Evolutionary conservation across 495 filamentous ascomycete genomes (phyloP).

Genomic region (Immersiella caudata): DNA sequence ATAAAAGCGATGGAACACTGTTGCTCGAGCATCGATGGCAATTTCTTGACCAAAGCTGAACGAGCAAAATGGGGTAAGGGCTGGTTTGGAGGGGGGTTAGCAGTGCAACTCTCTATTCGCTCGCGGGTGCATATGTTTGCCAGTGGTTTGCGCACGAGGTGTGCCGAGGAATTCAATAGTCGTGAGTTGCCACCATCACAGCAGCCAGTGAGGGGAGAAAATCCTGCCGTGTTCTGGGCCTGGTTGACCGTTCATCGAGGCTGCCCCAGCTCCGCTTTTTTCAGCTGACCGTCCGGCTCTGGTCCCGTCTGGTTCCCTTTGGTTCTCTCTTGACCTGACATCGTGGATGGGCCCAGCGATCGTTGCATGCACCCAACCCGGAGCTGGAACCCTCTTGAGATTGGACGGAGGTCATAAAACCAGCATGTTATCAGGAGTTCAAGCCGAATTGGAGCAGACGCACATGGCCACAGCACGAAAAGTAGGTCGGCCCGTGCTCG

Average conservation of each 20-base stretch:
- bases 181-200: background rate
- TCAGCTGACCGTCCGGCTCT: background rate
- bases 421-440: background rate
- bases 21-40: background rate
- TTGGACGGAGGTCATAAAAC: background rate
- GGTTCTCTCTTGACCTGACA: background rate
- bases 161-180: background rate
- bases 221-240: background rate
- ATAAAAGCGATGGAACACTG: background rate
- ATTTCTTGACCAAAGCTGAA: background rate
- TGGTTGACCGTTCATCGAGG: background rate
- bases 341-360: background rate
- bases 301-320: no score
- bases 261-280: background rate
- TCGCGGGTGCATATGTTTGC: background rate
- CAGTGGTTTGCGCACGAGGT: background rate
- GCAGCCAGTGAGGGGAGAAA: background rate
- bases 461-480: background rate
- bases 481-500: background rate
- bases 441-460: background rate
- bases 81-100: background rate
- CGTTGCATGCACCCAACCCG: background rate
- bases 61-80: background rate
- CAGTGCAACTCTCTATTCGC: background rate
- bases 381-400: background rate